phyloP scores from a whole-genome alignment of 2,329 filamentous ascomycete genomes.

The Fusarium transvaalense region DNA sequence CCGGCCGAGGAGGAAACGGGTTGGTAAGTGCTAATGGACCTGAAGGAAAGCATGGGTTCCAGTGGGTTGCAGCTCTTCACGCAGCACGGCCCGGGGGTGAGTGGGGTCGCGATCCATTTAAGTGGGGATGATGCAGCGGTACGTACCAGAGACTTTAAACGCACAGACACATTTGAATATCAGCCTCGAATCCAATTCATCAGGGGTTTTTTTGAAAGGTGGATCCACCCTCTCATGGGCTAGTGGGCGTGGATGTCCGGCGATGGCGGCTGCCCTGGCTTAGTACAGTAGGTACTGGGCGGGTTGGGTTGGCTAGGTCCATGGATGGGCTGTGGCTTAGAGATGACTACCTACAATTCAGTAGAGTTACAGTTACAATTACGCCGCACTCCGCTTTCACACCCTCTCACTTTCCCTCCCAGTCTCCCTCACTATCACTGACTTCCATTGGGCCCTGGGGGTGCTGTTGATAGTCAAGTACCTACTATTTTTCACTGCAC shows the following conservation, averaged over 20 bases:
- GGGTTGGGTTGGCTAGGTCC: too few species aligned
- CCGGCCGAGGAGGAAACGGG: constrained; percentile 44
- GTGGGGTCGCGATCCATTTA: constrained; percentile 3
- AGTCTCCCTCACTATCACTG: not conserved
- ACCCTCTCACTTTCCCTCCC: not conserved
- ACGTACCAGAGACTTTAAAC: constrained; percentile 3
- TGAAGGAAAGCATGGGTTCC: constrained; percentile 33
- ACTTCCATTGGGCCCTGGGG: not conserved
- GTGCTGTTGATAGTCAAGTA: constrained; percentile 5
- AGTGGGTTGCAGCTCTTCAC: constrained; percentile 31
- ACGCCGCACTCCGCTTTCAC: not conserved
- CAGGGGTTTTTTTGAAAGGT: constrained; percentile 9
- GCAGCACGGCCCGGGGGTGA: constrained; percentile 15
- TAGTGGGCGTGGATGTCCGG: constrained; percentile 3
- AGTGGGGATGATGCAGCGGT: not conserved
- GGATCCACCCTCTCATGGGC: not conserved
- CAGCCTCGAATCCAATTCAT: constrained; percentile 3
- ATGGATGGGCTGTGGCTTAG: not conserved
- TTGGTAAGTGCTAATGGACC: constrained; percentile 35
- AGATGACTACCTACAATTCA: not conserved
- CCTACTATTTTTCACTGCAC: constrained; percentile 6
- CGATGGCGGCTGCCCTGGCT: constrained; percentile 3
- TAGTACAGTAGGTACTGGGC: too few species aligned
- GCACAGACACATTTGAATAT: constrained; percentile 1
- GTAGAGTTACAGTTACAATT: constrained; percentile 2